Base-by-base conservation (phyloP, 441 rosid genomes). In the Euphorbia celastroides region DNA sequence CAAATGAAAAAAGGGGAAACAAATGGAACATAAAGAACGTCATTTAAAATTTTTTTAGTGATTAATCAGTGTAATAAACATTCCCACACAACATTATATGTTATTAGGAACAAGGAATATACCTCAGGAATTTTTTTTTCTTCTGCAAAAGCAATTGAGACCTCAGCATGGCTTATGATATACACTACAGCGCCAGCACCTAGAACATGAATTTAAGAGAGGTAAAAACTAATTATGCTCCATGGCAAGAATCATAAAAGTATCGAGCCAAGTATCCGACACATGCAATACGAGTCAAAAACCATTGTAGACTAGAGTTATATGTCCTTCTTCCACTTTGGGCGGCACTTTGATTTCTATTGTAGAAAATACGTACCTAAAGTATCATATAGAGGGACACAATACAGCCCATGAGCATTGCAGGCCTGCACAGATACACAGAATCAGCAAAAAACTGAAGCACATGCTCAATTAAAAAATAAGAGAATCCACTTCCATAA, bases 351-450 rank as follows among this genome's bases (percentile, higher is more conserved):
- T 12, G 11, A 20, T 57, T 65, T 34, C 19, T 31, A 67, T 19
- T 30, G 31, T 38, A 38, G 8, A 60, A 72, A 62, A 77, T 42
- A 65, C 81, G 50, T 80, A 94, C 99, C 99, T 81, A 92, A 72
- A 69, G 97, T 94, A 74, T 94, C 99, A 60, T 91, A 94, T 34
- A 94, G 70, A 68, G 99, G 99, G 31, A 94, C 99, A 71, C 99
- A 94, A 71, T 80, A 87, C 41, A 92, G 81, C 25, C 96, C 97
- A 79, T 89, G 93, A 71, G 99, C 98, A 79, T 88, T 92, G 78
- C 99, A 94, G 5, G 98, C 98, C 99, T 94, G 89, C 84, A 82
- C 73, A 60, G 78, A 27, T 65, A 57, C 27, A 50, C 48, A 60
- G 56, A 20, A 61, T 74, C 66, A 75, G 62, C 23, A 51, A 64